Percentiles rank a stretch among this genome's conserved stretches.
These are phyloP conservation scores for Paxillus ammoniavirescens DNA, from an alignment of 768 basidiomycete species.

Conservation along the genomic window DNA sequence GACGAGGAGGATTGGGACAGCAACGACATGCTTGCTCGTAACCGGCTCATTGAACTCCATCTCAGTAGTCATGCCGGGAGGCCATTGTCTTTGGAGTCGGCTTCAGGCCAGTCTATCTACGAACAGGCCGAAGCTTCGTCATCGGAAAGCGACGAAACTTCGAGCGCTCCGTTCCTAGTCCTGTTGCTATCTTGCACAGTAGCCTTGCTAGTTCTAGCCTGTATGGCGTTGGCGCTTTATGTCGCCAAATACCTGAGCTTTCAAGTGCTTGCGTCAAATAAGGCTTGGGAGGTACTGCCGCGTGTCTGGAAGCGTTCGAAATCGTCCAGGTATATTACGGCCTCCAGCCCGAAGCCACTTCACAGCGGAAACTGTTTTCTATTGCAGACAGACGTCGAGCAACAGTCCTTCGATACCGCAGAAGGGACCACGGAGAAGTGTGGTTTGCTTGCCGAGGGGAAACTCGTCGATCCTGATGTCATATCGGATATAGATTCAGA, in stretches of 20 bases:
- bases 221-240: conserved; percentile 20
- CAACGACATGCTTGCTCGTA: conserved; percentile 10
- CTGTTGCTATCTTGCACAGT: conserved; percentile 26
- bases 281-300: conserved; percentile 23
- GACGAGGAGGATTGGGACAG: conserved; percentile 16
- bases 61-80: not conserved
- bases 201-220: conserved; percentile 24
- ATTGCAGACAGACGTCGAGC: not conserved
- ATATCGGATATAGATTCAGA: conserved; percentile 23
- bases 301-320: conserved; percentile 9
- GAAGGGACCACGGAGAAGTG: conserved; percentile 1
- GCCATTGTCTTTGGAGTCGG: not conserved
- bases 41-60: not conserved
- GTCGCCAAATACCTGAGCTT: conserved; percentile 17
- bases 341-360: not conserved
- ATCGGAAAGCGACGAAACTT: not conserved
- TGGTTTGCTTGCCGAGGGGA: conserved; percentile 1
- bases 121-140: not conserved
- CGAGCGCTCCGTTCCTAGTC: conserved; percentile 13
- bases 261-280: conserved; percentile 19
- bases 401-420: conserved; percentile 4
- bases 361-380: not conserved
- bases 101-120: not conserved
- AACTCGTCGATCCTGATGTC: conserved; percentile 6
- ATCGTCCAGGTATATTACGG: not conserved